Conservation (phyloP, 345 rosid genomes). For the Ailanthus altissimus region DNA sequence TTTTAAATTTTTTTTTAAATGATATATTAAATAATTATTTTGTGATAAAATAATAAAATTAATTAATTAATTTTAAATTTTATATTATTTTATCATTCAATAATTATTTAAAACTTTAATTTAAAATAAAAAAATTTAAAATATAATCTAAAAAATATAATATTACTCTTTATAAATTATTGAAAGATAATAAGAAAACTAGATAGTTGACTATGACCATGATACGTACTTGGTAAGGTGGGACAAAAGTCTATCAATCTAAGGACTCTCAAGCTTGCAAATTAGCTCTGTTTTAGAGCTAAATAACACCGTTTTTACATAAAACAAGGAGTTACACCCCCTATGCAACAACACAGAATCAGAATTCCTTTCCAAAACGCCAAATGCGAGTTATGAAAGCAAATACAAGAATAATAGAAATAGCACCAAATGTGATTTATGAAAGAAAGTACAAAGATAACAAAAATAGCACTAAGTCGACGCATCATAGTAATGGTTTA, state of each 20-base stretch:
- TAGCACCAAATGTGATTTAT: background rate
- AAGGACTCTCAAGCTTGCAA: conserved; percentile 8
- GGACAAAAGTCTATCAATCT: conserved; percentile 9
- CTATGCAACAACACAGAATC: background rate
- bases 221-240: conserved; percentile 6
- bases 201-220: background rate
- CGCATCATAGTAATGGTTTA: background rate
- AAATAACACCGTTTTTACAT: background rate
- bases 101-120: no score
- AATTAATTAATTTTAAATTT: no score
- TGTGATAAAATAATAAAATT: no score
- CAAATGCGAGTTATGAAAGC: background rate
- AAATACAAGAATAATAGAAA: background rate
- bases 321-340: background rate
- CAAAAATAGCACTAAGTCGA: background rate
- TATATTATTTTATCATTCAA: no score
- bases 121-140: no score
- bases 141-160: no score
- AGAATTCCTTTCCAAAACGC: background rate
- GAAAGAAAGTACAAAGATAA: background rate
- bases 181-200: background rate
- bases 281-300: background rate
- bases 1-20: no score
- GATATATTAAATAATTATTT: no score
- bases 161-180: background rate